Conservation (phyloP, 2,329 filamentous ascomycete genomes). For the Rhynchosporium agropyri region DNA sequence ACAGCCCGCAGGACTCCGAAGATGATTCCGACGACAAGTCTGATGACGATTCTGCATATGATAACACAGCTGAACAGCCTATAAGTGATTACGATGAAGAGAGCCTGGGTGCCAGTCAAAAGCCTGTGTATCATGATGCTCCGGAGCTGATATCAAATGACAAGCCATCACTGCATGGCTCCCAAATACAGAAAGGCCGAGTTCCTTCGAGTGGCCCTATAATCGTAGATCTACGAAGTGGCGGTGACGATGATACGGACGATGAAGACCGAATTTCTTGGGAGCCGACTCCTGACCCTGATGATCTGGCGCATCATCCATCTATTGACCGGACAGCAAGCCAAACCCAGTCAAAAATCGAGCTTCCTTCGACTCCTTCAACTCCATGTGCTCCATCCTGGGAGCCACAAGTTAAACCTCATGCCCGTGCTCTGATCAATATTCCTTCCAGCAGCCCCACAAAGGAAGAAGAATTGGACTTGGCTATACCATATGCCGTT, state of each 20-base stretch:
- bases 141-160: background rate
- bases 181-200: background rate
- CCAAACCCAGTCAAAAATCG: background rate
- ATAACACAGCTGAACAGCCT: background rate
- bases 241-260: constrained; percentile 3
- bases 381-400: background rate
- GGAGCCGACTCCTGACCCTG: constrained; percentile 6
- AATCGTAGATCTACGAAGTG: background rate
- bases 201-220: constrained; percentile 2
- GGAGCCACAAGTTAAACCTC: background rate
- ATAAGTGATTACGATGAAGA: background rate
- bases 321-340: background rate
- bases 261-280: constrained; percentile 14
- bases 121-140: background rate
- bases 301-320: background rate
- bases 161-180: background rate
- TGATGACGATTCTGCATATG: background rate
- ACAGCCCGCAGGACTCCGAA: background rate
- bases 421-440: background rate
- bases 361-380: no score
- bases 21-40: constrained; percentile 6
- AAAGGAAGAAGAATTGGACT: constrained; percentile 36
- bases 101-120: background rate
- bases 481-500: constrained; percentile 34
- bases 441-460: constrained; percentile 19